Conservation (phyloP, 2,329 filamentous ascomycete species). For the Basipetospora chlamydospora region DNA sequence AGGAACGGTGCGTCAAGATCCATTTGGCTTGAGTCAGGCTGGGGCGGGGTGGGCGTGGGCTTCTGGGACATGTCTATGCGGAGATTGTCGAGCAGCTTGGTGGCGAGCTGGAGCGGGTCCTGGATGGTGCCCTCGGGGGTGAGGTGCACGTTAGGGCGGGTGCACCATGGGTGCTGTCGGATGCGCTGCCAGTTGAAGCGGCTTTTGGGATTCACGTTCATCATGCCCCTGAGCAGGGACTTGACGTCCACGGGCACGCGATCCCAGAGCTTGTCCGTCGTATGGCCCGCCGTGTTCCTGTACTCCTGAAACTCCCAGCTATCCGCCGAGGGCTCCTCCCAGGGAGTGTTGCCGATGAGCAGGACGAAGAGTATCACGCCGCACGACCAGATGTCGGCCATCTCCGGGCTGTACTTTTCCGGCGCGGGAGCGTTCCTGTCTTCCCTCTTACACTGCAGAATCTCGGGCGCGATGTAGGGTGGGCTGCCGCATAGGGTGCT, state of each 20-base stretch:
- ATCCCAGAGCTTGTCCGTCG: conserved; percentile 73
- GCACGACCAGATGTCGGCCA: conserved; percentile 92
- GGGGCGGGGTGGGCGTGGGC: conserved; percentile 26
- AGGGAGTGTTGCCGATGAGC: conserved; percentile 89
- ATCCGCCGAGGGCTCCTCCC: conserved; percentile 76
- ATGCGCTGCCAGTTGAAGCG: conserved; percentile 81
- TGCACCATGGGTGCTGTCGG: conserved; percentile 90
- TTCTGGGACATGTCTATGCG: conserved; percentile 72
- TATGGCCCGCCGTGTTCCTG: conserved; percentile 61
- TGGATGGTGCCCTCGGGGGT: conserved; percentile 57
- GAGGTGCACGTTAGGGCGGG: conserved; percentile 63
- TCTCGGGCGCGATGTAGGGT: conserved; percentile 94
- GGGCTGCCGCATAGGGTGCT: conserved; percentile 89
- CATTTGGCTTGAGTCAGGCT: conserved; percentile 32
- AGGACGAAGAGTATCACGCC: conserved; percentile 96
- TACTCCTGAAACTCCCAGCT: conserved; percentile 93
- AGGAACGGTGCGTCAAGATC: conserved; percentile 51
- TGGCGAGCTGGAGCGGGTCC: conserved; percentile 76
- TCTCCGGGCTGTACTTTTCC: conserved; percentile 56
- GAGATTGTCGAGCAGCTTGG: conserved; percentile 83
- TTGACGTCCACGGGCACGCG: conserved; percentile 59
- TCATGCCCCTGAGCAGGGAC: conserved; percentile 83
- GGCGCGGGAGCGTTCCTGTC: conserved; percentile 30
- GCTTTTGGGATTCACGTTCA: conserved; percentile 59
- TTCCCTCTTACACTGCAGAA: conserved; percentile 40